phyloP scores from a whole-genome alignment of 495 filamentous ascomycete genomes.

The Hypomontagnella submonticulosa region DNA sequence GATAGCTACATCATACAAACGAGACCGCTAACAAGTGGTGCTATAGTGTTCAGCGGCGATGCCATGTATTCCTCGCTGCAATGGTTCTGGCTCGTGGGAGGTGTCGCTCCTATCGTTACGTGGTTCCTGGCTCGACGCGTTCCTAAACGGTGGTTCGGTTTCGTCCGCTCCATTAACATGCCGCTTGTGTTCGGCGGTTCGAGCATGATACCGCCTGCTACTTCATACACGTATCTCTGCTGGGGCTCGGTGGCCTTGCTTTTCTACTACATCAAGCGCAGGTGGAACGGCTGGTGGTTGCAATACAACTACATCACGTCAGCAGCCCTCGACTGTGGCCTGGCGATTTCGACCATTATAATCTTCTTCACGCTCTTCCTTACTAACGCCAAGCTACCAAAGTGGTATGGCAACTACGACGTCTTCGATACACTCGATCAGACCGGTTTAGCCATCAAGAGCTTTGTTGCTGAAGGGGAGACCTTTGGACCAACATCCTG shows the following conservation, averaged over 20 bases:
- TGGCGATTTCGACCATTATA: constrained; percentile 72
- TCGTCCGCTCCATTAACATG: constrained; percentile 69
- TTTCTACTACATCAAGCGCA: constrained; percentile 71
- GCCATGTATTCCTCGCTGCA: constrained; percentile 72
- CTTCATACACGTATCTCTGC: constrained; percentile 71
- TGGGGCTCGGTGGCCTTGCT: constrained; percentile 75
- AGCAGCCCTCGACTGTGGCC: constrained; percentile 75
- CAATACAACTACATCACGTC: constrained; percentile 83
- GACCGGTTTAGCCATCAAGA: constrained; percentile 49
- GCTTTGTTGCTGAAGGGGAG: constrained; percentile 47
- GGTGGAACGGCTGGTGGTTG: constrained; percentile 77
- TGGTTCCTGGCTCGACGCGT: constrained; percentile 71
- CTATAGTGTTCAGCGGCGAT: constrained; percentile 64
- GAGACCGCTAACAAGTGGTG: constrained; percentile 5
- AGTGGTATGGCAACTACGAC: constrained; percentile 74
- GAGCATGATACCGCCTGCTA: constrained; percentile 70
- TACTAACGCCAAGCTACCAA: constrained; percentile 60
- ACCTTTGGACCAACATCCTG: constrained; percentile 60
- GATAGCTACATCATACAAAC: neutral
- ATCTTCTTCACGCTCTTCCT: constrained; percentile 76
- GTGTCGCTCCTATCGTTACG: constrained; percentile 66
- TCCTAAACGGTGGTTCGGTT: constrained; percentile 54
- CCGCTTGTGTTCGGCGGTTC: constrained; percentile 75
- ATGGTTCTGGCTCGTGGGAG: constrained; percentile 76
- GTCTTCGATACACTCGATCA: constrained; percentile 55